Conservation (phyloP, 2,329 filamentous ascomycete species). For the Scedosporium apiospermum region DNA sequence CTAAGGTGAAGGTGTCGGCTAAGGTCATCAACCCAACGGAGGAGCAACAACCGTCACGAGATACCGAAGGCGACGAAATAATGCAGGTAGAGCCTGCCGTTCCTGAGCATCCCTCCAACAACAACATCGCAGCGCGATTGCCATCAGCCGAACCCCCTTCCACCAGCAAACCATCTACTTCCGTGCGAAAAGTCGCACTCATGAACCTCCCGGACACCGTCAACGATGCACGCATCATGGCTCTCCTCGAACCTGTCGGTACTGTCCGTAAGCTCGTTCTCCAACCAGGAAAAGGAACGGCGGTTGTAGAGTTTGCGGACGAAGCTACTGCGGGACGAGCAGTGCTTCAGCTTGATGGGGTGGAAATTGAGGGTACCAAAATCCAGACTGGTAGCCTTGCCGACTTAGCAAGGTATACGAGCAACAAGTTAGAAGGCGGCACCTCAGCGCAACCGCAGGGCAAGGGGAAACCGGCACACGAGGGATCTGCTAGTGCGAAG, state of each 20-base stretch:
- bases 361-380: slow-evolving; percentile 43
- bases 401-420: slow-evolving; percentile 10
- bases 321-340: slow-evolving; percentile 64
- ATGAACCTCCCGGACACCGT: slow-evolving; percentile 87
- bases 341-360: slow-evolving; percentile 46
- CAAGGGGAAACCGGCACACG: neutral
- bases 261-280: slow-evolving; percentile 66
- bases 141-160: neutral
- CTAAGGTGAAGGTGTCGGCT: slow-evolving; percentile 10
- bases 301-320: slow-evolving; percentile 72
- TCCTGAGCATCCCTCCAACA: slow-evolving; percentile 24
- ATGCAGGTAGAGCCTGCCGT: slow-evolving; percentile 18
- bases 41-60: slow-evolving; percentile 28
- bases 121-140: slow-evolving; percentile 24
- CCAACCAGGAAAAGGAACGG: slow-evolving; percentile 73
- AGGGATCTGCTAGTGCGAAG: no score
- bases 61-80: slow-evolving; percentile 12
- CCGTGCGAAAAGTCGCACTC: slow-evolving; percentile 66
- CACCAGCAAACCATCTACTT: slow-evolving; percentile 20
- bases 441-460: neutral
- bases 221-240: slow-evolving; percentile 73
- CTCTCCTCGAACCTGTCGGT: slow-evolving; percentile 62
- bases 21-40: slow-evolving; percentile 45
- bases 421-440: neutral
- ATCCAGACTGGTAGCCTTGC: slow-evolving; percentile 37